Base-by-base conservation (phyloP, 1,284 basidiomycete genomes). In the Farysia itapuensis region DNA sequence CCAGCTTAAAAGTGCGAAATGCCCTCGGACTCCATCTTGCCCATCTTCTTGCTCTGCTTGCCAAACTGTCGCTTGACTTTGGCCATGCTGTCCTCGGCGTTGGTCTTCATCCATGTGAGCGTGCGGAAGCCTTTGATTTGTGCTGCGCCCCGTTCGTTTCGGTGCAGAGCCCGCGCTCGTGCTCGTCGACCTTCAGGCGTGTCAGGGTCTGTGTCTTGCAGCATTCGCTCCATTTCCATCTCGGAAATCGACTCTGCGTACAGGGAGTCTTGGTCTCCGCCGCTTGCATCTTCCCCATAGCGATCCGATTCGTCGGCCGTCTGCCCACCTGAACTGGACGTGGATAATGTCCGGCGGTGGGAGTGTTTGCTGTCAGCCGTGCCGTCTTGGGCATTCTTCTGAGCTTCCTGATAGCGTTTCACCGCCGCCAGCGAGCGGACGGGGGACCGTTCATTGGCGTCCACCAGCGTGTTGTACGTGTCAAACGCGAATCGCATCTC, bases 21-120 rank as follows among this genome's bases (percentile, higher is more conserved):
- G 13, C 68, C 66, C 36, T 72, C 70, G 0, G 63, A 47, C 32
- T 72, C 70, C 66, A 71, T 68, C 66, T 70, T 69, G 32, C 53
- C 59, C 15, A 64, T 45, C 25, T 49, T 33, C 45, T 66, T 70
- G 14, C 37, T 35, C 35, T 64, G 46, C 39, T 59, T 54, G 19
- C 46, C 51, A 37, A 64, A 64, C 20, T 64, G 61, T 2, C 52
- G 37, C 40, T 60, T 59, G 33, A 56, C 37, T 28, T 43, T 47
- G 6, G 44, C 61, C 25, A 60, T 23, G 11, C 50, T 34, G 36
- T 71, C 69, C 21, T 67, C 57, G 9, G 64, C 64, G 25, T 67
- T 70, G 7, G 57, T 63, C 59, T 68, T 68, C 45, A 72, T 45
- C 70, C 70, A 72, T 19, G 43, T 39, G 11, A 64, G 30, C 24